Conservation (phyloP, 306 rosid genomes). For the Prunus mume region DNA sequence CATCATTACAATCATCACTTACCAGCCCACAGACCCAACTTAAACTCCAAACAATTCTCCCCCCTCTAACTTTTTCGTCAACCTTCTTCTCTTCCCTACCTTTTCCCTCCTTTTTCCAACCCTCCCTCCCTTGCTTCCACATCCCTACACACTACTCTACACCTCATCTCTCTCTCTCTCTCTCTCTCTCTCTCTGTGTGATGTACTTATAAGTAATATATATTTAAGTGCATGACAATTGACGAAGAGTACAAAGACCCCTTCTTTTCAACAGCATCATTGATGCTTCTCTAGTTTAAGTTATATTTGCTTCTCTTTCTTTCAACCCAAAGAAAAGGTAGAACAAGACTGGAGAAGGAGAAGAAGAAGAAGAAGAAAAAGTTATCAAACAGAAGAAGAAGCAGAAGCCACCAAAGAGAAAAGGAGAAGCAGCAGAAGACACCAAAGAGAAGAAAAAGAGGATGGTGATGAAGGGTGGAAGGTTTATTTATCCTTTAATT, state of each 20-base stretch:
- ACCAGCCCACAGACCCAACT: constrained; percentile 47
- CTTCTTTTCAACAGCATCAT: constrained; percentile 28
- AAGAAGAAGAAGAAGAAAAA: not conserved
- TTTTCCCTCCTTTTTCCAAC: constrained; percentile 49
- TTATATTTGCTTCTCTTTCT: constrained; percentile 33
- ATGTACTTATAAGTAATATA: constrained; percentile 26
- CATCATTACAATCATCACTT: constrained; percentile 79
- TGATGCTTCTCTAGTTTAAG: constrained; percentile 23
- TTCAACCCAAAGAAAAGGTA: constrained; percentile 18
- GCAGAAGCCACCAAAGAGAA: constrained; percentile 4
- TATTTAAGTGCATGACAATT: constrained; percentile 32
- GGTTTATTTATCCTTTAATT: constrained; percentile 17
- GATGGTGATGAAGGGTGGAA: constrained; percentile 37
- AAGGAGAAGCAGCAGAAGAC: constrained; percentile 13
- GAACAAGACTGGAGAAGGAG: constrained; percentile 25
- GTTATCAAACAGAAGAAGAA: not conserved
- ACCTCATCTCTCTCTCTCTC: constrained; percentile 27
- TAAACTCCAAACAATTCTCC: constrained; percentile 48
- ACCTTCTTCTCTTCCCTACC: constrained; percentile 44
- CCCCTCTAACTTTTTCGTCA: constrained; percentile 44
- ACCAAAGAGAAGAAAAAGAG: constrained; percentile 11
- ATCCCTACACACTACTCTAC: constrained; percentile 21
- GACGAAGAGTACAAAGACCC: constrained; percentile 29
- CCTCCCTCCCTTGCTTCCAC: constrained; percentile 40
- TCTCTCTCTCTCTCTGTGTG: constrained; percentile 30